phyloP scores from a whole-genome alignment of 129 eudicot genomes.

The Mikania micrantha region DNA sequence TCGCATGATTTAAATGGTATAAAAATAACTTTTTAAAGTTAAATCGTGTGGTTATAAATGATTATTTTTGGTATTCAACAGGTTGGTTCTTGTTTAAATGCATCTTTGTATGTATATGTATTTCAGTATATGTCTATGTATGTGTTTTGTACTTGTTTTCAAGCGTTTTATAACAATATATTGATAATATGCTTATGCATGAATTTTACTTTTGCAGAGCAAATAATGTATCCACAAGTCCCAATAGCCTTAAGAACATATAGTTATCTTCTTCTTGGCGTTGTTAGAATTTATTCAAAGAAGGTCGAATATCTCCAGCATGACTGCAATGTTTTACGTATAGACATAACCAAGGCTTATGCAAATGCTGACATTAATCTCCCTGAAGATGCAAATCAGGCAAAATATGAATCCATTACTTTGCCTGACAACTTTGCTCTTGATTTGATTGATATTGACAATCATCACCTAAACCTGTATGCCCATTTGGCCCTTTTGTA shows the following conservation, averaged over 20 bases:
- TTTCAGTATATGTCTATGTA: not conserved
- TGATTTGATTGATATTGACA: constrained; percentile 58
- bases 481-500: not conserved
- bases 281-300: constrained; percentile 84
- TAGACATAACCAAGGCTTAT: constrained; percentile 50
- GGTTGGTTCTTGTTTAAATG: too few species aligned
- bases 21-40: too few species aligned
- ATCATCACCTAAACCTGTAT: constrained; percentile 37
- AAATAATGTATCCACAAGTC: constrained; percentile 79
- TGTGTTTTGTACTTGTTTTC: not conserved
- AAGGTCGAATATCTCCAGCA: constrained; percentile 84
- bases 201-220: constrained; percentile 32
- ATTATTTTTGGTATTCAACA: too few species aligned
- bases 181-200: not conserved
- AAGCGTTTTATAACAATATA: not conserved
- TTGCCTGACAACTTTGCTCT: constrained; percentile 70
- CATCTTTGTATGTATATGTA: not conserved
- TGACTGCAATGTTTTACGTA: constrained; percentile 53
- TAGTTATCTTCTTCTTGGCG: constrained; percentile 85
- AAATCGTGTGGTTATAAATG: too few species aligned
- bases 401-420: constrained; percentile 67
- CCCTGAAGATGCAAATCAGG: constrained; percentile 73
- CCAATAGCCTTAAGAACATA: constrained; percentile 94
- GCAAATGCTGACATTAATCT: constrained; percentile 52
- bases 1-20: too few species aligned